Conservation (phyloP, 1,139 yeast genomes). For the Blastobotrys raffinosifermentans region DNA sequence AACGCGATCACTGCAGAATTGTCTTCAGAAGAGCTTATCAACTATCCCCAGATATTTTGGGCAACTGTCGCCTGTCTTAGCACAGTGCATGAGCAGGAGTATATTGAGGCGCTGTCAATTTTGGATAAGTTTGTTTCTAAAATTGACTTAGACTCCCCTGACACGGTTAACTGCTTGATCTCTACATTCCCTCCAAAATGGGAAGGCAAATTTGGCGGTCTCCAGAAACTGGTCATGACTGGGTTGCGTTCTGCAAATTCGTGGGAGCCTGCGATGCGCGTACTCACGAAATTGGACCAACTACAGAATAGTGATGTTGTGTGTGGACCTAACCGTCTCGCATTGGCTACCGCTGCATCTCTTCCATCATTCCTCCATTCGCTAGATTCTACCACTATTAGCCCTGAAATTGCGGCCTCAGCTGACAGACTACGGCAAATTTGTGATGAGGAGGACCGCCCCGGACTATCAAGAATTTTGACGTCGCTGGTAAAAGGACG, state of each 20-base stretch:
- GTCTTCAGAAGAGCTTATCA: constrained; percentile 68
- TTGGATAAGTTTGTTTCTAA: constrained; percentile 78
- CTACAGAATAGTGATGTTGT: constrained; percentile 34
- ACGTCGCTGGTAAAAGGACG: constrained; percentile 70
- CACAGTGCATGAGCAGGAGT: constrained; percentile 90
- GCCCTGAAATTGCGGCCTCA: constrained; percentile 26
- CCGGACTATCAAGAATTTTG: constrained; percentile 64
- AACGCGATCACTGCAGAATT: constrained; percentile 87
- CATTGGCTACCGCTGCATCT: constrained; percentile 69
- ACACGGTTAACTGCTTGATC: constrained; percentile 74
- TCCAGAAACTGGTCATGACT: constrained; percentile 68
- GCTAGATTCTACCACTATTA: constrained; percentile 43
- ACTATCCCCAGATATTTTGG: constrained; percentile 95
- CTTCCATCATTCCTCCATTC: constrained; percentile 83
- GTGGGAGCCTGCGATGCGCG: constrained; percentile 68
- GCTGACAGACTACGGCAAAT: constrained; percentile 44
- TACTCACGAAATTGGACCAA: constrained; percentile 65
- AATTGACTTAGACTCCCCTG: constrained; percentile 80
- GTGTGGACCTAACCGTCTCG: constrained; percentile 42
- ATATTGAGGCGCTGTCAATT: constrained; percentile 77
- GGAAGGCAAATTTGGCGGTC: constrained; percentile 91
- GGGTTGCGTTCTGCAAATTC: constrained; percentile 81
- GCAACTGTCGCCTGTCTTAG: constrained; percentile 87
- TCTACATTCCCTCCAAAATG: constrained; percentile 91
- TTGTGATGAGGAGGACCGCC: constrained; percentile 54